A percentile compares a stretch with the other conserved stretches of the same genome.
phyloP scores from a whole-genome alignment of 345 rosid genomes.

The Eucalyptus leucophloia region DNA sequence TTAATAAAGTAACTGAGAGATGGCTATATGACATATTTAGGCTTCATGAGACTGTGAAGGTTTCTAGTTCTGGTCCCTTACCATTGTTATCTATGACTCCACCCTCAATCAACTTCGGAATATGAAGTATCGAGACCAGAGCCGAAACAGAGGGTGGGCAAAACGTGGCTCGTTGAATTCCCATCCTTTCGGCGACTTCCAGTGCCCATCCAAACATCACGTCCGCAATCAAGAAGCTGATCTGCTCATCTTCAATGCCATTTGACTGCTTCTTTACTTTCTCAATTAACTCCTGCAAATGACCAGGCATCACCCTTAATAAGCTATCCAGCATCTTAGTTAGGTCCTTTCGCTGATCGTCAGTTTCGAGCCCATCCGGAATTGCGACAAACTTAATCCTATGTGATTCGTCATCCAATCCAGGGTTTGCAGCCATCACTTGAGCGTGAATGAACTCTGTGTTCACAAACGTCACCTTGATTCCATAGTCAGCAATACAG shows the following conservation, averaged over 20 bases:
- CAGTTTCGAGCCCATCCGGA: constrained; percentile 9
- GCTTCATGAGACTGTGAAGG: background rate
- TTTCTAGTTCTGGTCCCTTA: background rate
- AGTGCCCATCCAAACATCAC: background rate
- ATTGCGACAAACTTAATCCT: constrained; percentile 1
- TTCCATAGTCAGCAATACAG: background rate
- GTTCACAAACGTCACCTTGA: background rate
- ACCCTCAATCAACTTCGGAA: background rate
- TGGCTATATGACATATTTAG: background rate
- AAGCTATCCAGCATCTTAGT: background rate
- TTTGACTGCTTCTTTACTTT: background rate
- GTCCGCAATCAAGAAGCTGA: background rate
- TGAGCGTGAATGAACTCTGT: background rate
- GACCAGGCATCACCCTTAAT: background rate
- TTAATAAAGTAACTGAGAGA: background rate
- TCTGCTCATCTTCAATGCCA: background rate
- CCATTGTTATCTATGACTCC: constrained; percentile 5
- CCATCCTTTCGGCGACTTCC: constrained; percentile 3
- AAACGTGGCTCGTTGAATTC: background rate
- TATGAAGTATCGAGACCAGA: background rate
- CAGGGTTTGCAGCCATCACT: background rate
- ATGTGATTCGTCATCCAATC: background rate
- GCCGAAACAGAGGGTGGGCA: background rate
- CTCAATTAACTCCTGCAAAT: background rate
- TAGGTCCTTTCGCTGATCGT: background rate